Evolutionary conservation across 768 basidiomycete species (phyloP).

Genomic region (Leccinum boreale): DNA sequence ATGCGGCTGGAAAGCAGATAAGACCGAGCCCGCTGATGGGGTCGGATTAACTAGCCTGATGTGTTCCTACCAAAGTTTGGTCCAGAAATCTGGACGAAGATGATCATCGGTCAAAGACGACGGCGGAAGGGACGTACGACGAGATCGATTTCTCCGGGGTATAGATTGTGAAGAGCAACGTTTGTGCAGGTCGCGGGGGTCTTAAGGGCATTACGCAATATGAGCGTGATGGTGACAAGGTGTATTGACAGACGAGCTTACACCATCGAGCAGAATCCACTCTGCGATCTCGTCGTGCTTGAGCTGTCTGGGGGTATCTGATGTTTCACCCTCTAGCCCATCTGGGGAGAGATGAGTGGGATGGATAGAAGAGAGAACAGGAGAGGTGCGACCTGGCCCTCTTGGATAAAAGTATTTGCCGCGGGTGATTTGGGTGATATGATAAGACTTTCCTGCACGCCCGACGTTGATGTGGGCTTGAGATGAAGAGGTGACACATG

Average conservation of each 20-base stretch:
- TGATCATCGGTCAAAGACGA: background rate
- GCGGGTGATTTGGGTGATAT: conserved; percentile 67
- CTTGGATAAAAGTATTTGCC: conserved; percentile 78
- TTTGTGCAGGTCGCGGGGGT: conserved; percentile 93
- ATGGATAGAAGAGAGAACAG: background rate
- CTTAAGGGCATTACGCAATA: conserved; percentile 34
- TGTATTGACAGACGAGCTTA: conserved; percentile 33
- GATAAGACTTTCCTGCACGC: conserved; percentile 69
- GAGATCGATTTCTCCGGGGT: conserved; percentile 83
- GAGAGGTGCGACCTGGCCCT: conserved; percentile 39
- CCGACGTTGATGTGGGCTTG: background rate
- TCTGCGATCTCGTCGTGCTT: conserved; percentile 77
- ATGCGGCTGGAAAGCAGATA: conserved; percentile 54
- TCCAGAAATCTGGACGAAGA: conserved; percentile 62
- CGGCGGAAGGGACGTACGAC: conserved; percentile 48
- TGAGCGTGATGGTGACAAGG: conserved; percentile 6
- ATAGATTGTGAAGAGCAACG: conserved; percentile 86
- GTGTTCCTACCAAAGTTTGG: conserved; percentile 86
- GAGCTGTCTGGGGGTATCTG: conserved; percentile 57
- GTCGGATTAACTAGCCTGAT: conserved; percentile 48
- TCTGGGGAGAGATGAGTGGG: conserved; percentile 4
- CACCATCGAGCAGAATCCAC: conserved; percentile 90
- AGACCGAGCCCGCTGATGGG: background rate
- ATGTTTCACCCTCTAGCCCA: conserved; percentile 71
- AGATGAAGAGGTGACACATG: background rate